Base-by-base conservation (phyloP, 163 green algal genomes). In the Smithsoniella earleae region DNA sequence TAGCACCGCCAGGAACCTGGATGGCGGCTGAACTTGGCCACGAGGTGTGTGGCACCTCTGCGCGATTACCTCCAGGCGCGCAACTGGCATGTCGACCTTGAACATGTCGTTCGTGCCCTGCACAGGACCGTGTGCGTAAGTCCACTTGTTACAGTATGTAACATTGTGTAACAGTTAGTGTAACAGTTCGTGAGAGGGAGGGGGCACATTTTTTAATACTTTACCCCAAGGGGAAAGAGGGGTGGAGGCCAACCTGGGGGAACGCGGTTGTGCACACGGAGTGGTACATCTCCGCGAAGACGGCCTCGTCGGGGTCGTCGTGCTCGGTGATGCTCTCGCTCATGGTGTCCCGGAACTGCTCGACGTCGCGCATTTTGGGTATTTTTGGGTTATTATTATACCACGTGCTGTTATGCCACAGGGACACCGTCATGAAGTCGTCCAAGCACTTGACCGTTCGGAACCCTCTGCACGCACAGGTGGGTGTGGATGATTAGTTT, bases 331-430 rank as follows among this genome's bases (percentile, higher is more conserved):
- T 33, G 58, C 58, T 69, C 58, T 69, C 58, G n/a, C 20, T 34
- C 16, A 69, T 30, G 58, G 27, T 69, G n/a, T 33, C 58, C 30
- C 58, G 58, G 58, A 69, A 69, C 25, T 69, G 58, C 25, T 33
- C 22, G 5, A 1, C 58, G 1, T 69, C 58, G 58, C 34, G 31
- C 58, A 69, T 69, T 33, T 69, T 69, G 58, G 58, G 58, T 33
- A 69, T 33, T 33, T 69, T 69, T 30, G 58, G 58, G 58, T 69
- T 69, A 31, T 33, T 69, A 31, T 69, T 69, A 31, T 69, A 69
- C 58, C 58, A 69, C 3, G 58, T 69, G 58, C 58, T 69, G 58
- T 69, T 69, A 31, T 69, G 58, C 58, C 58, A 69, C 3, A 69
- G 58, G 58, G 30, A 69, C 58, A 69, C 58, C 25, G 58, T 69